Percentiles rank a stretch among this genome's conserved stretches.
Evolutionary conservation across 257 asterid species (phyloP).

Genomic region (Coffea eugenioides): DNA sequence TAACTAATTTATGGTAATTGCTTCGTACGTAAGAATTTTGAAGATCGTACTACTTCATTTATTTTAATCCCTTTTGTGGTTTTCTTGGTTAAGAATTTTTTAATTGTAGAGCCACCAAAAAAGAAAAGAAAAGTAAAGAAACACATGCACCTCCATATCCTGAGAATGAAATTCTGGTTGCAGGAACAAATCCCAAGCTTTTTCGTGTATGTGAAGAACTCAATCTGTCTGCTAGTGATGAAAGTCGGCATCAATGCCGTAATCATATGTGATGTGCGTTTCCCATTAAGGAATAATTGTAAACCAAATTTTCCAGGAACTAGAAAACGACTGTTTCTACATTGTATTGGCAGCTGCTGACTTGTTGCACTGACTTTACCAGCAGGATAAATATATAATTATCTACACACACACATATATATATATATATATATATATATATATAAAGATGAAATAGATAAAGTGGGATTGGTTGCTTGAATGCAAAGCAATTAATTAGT

Average conservation of each 20-base stretch:
- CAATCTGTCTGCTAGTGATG: background rate
- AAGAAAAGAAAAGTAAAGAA: no score
- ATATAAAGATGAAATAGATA: background rate
- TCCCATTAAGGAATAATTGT: background rate
- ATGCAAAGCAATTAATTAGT: background rate
- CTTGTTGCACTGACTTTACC: background rate
- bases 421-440: no score
- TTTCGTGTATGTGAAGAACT: background rate
- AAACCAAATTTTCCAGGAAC: background rate
- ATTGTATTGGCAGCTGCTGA: slow-evolving; percentile 3
- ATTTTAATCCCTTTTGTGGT: no score
- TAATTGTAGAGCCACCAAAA: no score
- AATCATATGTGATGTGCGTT: background rate
- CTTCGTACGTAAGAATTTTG: no score
- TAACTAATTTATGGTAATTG: no score
- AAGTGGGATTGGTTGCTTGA: background rate
- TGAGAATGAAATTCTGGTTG: background rate
- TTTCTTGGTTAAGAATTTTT: no score
- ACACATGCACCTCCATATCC: background rate
- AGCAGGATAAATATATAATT: background rate
- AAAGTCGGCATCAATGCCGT: slow-evolving; percentile 13
- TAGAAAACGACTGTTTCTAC: background rate
- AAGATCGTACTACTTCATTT: no score
- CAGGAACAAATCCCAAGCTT: background rate
- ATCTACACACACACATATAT: background rate